phyloP scores from a whole-genome alignment of 1,284 basidiomycete species.

The Tranzscheliella williamsii region DNA sequence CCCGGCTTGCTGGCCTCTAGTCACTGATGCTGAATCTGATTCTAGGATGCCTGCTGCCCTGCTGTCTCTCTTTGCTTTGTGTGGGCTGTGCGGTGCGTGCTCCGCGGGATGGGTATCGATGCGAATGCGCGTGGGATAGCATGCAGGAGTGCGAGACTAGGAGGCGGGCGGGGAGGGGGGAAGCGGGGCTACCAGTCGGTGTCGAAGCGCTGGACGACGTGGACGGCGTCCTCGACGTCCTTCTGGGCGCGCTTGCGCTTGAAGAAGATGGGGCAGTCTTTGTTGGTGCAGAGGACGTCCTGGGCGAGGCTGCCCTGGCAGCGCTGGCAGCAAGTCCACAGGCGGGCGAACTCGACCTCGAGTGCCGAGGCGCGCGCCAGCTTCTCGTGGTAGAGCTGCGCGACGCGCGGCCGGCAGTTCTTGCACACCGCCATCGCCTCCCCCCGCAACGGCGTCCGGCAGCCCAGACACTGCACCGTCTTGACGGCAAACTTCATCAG shows the following conservation, averaged over 20 bases:
- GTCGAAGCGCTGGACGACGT: conserved; percentile 51
- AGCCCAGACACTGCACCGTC: conserved; percentile 57
- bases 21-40: too few relatives aligned
- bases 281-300: conserved; percentile 94
- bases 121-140: too few relatives aligned
- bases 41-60: too few relatives aligned
- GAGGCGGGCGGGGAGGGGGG: too few relatives aligned
- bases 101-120: too few relatives aligned
- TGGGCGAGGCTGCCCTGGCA: conserved; percentile 63
- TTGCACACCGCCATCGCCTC: conserved; percentile 55
- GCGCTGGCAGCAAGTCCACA: conserved; percentile 60
- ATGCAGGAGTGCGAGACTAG: too few relatives aligned
- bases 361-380: conserved; percentile 42
- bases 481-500: conserved; percentile 61
- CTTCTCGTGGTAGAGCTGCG: conserved; percentile 58
- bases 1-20: too few relatives aligned
- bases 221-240: conserved; percentile 50
- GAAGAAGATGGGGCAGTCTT: conserved; percentile 97
- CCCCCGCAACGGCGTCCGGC: conserved; percentile 56
- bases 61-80: too few relatives aligned
- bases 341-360: conserved; percentile 57
- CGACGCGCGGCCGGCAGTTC: conserved; percentile 51
- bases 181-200: conserved; percentile 24
- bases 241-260: conserved; percentile 68
- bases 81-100: too few relatives aligned